Conservation (phyloP, 805 yeast genomes). For the Teunomyces kruisii region DNA sequence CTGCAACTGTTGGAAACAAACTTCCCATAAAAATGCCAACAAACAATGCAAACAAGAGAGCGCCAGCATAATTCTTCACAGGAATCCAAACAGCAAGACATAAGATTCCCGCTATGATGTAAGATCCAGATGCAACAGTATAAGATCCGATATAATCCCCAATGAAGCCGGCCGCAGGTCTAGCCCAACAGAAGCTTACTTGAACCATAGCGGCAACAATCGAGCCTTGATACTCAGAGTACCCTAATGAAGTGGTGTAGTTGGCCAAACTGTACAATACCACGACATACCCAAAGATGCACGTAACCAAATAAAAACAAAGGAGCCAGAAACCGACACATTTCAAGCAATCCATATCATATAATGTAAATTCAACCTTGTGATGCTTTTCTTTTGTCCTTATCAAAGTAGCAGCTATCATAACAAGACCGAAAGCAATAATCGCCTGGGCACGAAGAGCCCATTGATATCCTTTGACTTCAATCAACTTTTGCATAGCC, state of each 20-base stretch:
- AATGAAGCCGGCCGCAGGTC: slow-evolving; percentile 55
- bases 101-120: slow-evolving; percentile 26
- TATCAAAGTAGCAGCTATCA: slow-evolving; percentile 18
- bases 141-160: slow-evolving; percentile 54
- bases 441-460: slow-evolving; percentile 51
- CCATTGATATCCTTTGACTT: slow-evolving; percentile 43
- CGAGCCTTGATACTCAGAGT: slow-evolving; percentile 53
- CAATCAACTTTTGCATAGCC: slow-evolving; percentile 47
- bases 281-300: slow-evolving; percentile 62
- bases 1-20: slow-evolving; percentile 55
- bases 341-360: slow-evolving; percentile 41
- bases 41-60: slow-evolving; percentile 50
- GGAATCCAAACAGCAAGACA: slow-evolving; percentile 45
- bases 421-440: slow-evolving; percentile 27
- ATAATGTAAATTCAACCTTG: slow-evolving; percentile 26
- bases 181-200: slow-evolving; percentile 53
- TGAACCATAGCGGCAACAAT: slow-evolving; percentile 60
- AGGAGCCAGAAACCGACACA: slow-evolving; percentile 45
- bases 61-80: slow-evolving; percentile 55
- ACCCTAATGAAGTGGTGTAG: slow-evolving; percentile 61
- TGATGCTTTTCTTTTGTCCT: slow-evolving; percentile 10
- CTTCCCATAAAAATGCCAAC: slow-evolving; percentile 63
- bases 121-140: slow-evolving; percentile 35
- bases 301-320: slow-evolving; percentile 41
- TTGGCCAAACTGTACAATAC: slow-evolving; percentile 59